Evolutionary conservation across 306 rosid genomes (phyloP), one percentile per base, ranked within the genome.

Genomic region (Trifolium dubium): DNA sequence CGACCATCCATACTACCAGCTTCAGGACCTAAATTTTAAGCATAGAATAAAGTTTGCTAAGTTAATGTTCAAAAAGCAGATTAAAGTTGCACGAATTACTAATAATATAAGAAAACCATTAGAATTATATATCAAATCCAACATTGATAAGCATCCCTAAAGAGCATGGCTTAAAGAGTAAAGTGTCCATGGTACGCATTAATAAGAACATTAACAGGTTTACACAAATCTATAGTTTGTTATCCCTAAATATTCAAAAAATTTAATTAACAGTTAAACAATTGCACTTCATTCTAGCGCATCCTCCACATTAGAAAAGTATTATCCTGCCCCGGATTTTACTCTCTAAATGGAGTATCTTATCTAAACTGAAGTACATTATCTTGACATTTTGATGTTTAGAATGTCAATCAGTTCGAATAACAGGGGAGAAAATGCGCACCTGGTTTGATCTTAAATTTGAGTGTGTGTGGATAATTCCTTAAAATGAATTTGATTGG

Each of bases 361-460:
- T 5, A 13, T 47, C 53, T 4, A 17, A 68, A 19, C 23, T 34
- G 35, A 15, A 49, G 11, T 51, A 37, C 55, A 37, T 19, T 60
- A 30, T 37, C 51, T 31, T 15, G 62, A 60, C 40, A 37, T 72
- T 51, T 62, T 54, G 35, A 69, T 31, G 72, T 54, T 53, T 47
- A 70, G 40, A 58, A 56, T 19, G 51, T n/a, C 59, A 64, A 67
- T 4, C 70, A 67, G 49, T 44, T 60, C 18, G 30, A 43, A 34
- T 10, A 73, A 71, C 63, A 10, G 7, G 77, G 44, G 37, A 77
- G 39, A 31, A 82, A 44, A 82, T 34, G 15, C 54, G 47, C 79
- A 94, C 98, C 97, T 85, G 97, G 89, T 83, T 91, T 91, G 69
- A 94, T 91, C 87, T 94, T 94, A 87, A 94, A 94, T 79, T 85